Base-by-base conservation (phyloP, 257 asterid genomes). In the Fraxinus pennsylvanica region DNA sequence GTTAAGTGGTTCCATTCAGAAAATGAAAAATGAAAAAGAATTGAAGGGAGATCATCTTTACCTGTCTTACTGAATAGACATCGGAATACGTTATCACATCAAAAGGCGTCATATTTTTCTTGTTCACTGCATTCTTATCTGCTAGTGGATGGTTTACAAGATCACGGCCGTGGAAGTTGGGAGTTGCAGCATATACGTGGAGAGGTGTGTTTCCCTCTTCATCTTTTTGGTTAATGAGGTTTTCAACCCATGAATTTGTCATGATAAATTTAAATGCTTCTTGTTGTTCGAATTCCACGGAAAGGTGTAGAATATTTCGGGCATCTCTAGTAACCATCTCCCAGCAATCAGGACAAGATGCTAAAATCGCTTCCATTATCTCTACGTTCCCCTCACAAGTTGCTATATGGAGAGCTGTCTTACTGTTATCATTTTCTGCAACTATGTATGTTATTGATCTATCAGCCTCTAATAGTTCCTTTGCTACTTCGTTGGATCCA, bases 381-480 rank as follows among this genome's bases (percentile, higher is more conserved):
- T 27, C 13, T 8, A 13, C n/a, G 6, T 82, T 32, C 41, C 79
- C 85, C 30, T 36, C 50, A 54, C 54, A 41, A 0, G 79, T 76
- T 25, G 82, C 85, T 5, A 82, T 30, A 25, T 82, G 85, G 30
- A 82, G 39, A 21, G 76, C 76, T n/a, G 85, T 82, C 57, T 69
- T 45, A n/a, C 54, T 15, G 13, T 76, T 61, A 25, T 41, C 36
- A 3, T 66, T 79, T 9, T 39, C 32, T 19, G 43, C 72, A 1
- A 52, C 15, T 22, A 73, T 19, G 71, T 77, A 77, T 8, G 73
- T 79, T 3, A 54, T 10, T 8, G 79, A 73, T 30, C 41, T 77
- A 7, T 73, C 47, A 10, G 10, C n/a, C 1, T 6, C 1, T 33
- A 81, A 72, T 13, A 81, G 66, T 19, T 72, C 15, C 30, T 9